Percentiles rank a stretch among this genome's conserved stretches.
Conservation (phyloP, 371 early-diverging fungal species). For the Rhizomucor pusillus region DNA sequence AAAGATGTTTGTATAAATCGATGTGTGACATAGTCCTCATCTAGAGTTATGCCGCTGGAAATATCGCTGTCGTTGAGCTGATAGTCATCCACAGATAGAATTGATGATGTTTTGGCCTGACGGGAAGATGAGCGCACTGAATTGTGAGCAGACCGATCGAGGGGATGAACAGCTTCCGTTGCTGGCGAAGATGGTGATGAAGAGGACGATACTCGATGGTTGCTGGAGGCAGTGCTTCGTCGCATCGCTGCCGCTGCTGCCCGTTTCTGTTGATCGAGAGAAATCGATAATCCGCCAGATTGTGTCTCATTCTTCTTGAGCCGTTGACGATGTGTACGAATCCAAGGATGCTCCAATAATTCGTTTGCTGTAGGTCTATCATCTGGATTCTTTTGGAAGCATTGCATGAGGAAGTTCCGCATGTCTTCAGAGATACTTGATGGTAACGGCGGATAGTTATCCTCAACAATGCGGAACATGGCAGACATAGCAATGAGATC, state of each 20-base stretch:
- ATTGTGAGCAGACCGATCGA: no score
- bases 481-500: conserved; percentile 81
- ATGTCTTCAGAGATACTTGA: conserved; percentile 74
- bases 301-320: conserved; percentile 8
- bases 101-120: no score
- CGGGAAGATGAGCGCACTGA: no score
- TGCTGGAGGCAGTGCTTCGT: no score
- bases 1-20: conserved; percentile 36
- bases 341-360: conserved; percentile 75
- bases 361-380: conserved; percentile 68
- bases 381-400: conserved; percentile 79
- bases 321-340: conserved; percentile 41
- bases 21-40: conserved; percentile 28
- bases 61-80: not conserved
- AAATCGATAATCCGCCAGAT: conserved; percentile 3
- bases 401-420: conserved; percentile 67
- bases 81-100: no score
- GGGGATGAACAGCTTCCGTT: no score
- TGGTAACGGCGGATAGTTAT: conserved; percentile 80
- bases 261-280: conserved; percentile 4
- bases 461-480: conserved; percentile 88
- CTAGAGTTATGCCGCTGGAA: conserved; percentile 3
- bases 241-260: no score
- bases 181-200: conserved; percentile 1
- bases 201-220: not conserved